Conservation (phyloP, 2,329 filamentous ascomycete genomes). For the Penicillium griseofulvum region DNA sequence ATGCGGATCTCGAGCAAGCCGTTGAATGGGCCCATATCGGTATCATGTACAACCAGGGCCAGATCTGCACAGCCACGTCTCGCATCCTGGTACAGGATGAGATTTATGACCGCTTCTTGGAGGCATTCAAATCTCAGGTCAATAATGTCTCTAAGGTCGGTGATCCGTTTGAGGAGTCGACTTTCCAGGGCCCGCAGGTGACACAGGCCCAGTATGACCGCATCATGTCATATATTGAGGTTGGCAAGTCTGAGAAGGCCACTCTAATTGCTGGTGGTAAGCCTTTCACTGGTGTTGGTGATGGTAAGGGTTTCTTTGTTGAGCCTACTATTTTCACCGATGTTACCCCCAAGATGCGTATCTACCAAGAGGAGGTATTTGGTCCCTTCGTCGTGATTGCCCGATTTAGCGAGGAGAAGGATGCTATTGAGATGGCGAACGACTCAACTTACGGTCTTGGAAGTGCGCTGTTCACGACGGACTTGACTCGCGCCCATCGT, state of each 20-base stretch:
- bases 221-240: slow-evolving; percentile 25
- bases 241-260: slow-evolving; percentile 39
- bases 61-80: slow-evolving; percentile 37
- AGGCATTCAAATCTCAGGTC: slow-evolving; percentile 24
- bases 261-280: slow-evolving; percentile 34
- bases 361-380: slow-evolving; percentile 44
- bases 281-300: slow-evolving; percentile 29
- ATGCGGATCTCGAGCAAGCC: slow-evolving; percentile 65
- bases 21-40: slow-evolving; percentile 65
- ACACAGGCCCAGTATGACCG: slow-evolving; percentile 28
- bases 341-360: slow-evolving; percentile 34
- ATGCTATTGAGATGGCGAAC: slow-evolving; percentile 39
- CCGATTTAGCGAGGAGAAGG: slow-evolving; percentile 37
- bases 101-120: slow-evolving; percentile 24
- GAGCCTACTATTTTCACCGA: slow-evolving; percentile 34
- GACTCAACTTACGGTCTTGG: slow-evolving; percentile 42
- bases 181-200: slow-evolving; percentile 29
- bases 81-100: slow-evolving; percentile 28
- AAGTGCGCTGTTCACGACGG: slow-evolving; percentile 40
- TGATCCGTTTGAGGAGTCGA: slow-evolving; percentile 36
- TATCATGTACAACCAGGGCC: slow-evolving; percentile 47
- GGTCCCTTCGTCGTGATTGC: slow-evolving; percentile 40
- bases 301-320: slow-evolving; percentile 29
- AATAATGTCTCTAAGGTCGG: slow-evolving; percentile 31
- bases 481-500: slow-evolving; percentile 38